phyloP scores from a whole-genome alignment of 2,329 filamentous ascomycete species.

The Periconia macrospinosa region DNA sequence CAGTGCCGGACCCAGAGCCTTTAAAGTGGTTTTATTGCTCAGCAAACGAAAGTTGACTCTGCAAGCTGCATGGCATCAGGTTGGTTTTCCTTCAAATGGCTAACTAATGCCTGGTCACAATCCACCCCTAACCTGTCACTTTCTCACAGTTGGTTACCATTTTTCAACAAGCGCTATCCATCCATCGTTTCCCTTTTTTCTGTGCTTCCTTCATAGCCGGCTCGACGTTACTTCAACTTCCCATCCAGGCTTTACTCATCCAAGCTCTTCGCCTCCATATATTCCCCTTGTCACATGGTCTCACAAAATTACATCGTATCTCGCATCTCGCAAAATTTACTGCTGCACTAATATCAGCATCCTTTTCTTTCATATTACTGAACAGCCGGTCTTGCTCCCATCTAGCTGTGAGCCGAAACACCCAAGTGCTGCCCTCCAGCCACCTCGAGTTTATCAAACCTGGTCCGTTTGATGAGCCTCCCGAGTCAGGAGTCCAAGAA shows the following conservation, averaged over 20 bases:
- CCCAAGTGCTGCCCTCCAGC: slow-evolving; percentile 1
- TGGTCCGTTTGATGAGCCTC: slow-evolving; percentile 29
- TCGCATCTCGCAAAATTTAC: slow-evolving; percentile 42
- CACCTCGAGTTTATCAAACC: slow-evolving; percentile 15
- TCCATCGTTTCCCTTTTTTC: slow-evolving; percentile 56
- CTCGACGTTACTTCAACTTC: slow-evolving; percentile 49
- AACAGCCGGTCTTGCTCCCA: slow-evolving; percentile 37
- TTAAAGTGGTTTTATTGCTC: slow-evolving; percentile 20
- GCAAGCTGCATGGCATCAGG: slow-evolving; percentile 23
- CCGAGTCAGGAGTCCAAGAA: slow-evolving; percentile 12
- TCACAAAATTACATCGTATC: background rate
- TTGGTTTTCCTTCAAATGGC: slow-evolving; percentile 10
- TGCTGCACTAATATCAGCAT: slow-evolving; percentile 53
- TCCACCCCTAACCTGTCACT: background rate
- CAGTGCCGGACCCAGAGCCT: slow-evolving; percentile 24
- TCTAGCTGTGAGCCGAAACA: background rate
- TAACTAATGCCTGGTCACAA: background rate
- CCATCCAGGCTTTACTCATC: slow-evolving; percentile 25
- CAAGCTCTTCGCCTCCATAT: slow-evolving; percentile 5
- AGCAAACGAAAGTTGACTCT: slow-evolving; percentile 20
- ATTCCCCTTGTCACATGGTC: slow-evolving; percentile 13
- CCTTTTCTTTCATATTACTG: slow-evolving; percentile 52
- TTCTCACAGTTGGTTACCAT: slow-evolving; percentile 20
- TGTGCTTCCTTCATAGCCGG: slow-evolving; percentile 57
- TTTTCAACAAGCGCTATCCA: slow-evolving; percentile 44